Percentiles rank a stretch among this genome's conserved stretches.
phyloP scores from a whole-genome alignment of 768 basidiomycete genomes.

The Mycena sanguinolenta region DNA sequence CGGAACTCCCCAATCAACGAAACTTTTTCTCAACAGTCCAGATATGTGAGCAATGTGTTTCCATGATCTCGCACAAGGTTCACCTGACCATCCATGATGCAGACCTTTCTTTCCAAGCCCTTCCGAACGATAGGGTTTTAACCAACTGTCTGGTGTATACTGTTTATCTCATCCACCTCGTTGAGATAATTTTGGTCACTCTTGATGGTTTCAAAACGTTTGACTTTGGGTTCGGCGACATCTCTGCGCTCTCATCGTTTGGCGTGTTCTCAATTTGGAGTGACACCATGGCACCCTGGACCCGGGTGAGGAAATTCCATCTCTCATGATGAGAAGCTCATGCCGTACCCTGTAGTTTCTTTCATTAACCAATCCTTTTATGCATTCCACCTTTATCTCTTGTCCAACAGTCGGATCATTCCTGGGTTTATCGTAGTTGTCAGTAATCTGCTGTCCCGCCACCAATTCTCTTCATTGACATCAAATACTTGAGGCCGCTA shows the following conservation, averaged over 20 bases:
- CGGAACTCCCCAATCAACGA: too few relatives aligned
- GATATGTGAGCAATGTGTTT: too few relatives aligned
- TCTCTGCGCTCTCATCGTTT: not conserved
- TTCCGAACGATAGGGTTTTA: not conserved
- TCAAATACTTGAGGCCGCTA: not conserved
- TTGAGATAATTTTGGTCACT: not conserved
- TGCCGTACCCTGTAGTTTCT: not conserved
- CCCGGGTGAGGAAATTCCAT: not conserved
- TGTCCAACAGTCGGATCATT: not conserved
- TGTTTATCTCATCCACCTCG: not conserved
- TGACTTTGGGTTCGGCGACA: not conserved
- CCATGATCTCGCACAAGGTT: too few relatives aligned
- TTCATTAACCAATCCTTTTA: constrained; percentile 2
- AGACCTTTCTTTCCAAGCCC: not conserved
- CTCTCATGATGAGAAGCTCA: not conserved
- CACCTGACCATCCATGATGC: too few relatives aligned
- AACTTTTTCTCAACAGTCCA: too few relatives aligned
- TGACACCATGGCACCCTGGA: not conserved
- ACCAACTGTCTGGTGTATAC: not conserved
- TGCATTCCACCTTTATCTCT: not conserved
- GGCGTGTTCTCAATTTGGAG: not conserved
- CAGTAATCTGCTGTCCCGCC: not conserved
- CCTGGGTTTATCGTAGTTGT: not conserved
- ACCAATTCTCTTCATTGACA: not conserved
- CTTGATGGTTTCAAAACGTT: not conserved